A percentile compares a stretch with the other conserved stretches of the same genome.
These are phyloP conservation scores for Saccharomycopsis lassenensis DNA, from an alignment of 805 yeast species.

Conservation along the genomic window DNA sequence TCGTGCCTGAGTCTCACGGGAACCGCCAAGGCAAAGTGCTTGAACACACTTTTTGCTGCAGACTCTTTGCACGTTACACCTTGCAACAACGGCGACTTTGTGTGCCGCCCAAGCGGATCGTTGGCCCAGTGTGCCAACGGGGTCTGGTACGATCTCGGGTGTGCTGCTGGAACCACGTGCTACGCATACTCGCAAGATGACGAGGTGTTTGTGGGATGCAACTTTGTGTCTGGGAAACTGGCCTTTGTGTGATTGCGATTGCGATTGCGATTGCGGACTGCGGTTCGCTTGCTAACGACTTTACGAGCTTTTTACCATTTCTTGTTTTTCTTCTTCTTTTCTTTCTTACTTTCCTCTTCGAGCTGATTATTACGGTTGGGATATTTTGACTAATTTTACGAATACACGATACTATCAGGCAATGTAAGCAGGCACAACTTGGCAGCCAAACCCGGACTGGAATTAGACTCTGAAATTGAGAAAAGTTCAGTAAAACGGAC, in stretches of 20 bases:
- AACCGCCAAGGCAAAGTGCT: constrained; percentile 30
- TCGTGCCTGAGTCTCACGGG: constrained; percentile 26
- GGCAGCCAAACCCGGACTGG: too few relatives aligned
- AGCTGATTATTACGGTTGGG: too few relatives aligned
- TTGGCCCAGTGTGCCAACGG: constrained; percentile 49
- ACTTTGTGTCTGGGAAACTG: constrained; percentile 27
- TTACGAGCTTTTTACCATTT: too few relatives aligned
- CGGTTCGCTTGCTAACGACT: too few relatives aligned
- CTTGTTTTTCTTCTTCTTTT: too few relatives aligned
- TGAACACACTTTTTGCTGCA: constrained; percentile 36
- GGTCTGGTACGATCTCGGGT: constrained; percentile 42
- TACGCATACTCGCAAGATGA: constrained; percentile 35
- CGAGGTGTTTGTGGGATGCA: constrained; percentile 38
- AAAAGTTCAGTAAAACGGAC: too few relatives aligned
- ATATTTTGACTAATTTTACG: too few relatives aligned
- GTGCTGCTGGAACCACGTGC: constrained; percentile 58
- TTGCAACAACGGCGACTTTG: constrained; percentile 38
- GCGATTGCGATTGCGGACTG: too few relatives aligned
- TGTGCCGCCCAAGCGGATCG: constrained; percentile 40
- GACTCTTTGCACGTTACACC: constrained; percentile 19
- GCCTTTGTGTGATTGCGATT: constrained; percentile 4
- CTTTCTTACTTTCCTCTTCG: too few relatives aligned
- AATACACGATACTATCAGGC: too few relatives aligned
- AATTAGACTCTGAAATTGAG: too few relatives aligned
- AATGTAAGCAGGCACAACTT: too few relatives aligned